A percentile compares a stretch with the other conserved stretches of the same genome.
Conservation (phyloP, 2,329 filamentous ascomycete genomes). For the Arthrobotrys sphaeroides region DNA sequence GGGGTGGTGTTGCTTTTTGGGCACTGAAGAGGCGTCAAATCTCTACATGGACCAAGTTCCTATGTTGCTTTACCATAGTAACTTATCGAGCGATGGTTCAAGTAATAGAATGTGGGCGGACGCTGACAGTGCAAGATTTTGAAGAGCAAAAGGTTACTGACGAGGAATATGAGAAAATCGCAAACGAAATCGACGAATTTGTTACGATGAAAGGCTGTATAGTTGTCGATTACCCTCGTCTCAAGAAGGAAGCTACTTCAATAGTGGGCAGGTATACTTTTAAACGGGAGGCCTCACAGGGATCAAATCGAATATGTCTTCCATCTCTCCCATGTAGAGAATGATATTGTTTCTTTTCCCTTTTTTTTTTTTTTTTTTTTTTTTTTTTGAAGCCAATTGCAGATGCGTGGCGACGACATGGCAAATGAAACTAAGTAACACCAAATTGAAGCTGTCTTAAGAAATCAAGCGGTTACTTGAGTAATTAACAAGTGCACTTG, state of each 20-base stretch:
- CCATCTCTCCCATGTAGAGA: too few species aligned
- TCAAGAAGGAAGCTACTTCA: neutral
- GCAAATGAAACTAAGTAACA: too few species aligned
- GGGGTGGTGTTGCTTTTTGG: slow-evolving; percentile 8
- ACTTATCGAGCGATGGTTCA: slow-evolving; percentile 7
- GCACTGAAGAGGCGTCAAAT: slow-evolving; percentile 24
- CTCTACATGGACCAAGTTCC: slow-evolving; percentile 9
- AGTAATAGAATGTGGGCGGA: neutral
- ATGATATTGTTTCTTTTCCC: too few species aligned
- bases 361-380: too few species aligned
- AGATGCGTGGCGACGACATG: too few species aligned
- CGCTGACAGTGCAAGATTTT: slow-evolving; percentile 19
- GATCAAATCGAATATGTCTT: too few species aligned
- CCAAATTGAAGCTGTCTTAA: too few species aligned
- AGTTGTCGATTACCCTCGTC: slow-evolving; percentile 7
- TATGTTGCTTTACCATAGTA: slow-evolving; percentile 22
- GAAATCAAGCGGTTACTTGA: too few species aligned
- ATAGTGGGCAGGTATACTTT: slow-evolving; percentile 2
- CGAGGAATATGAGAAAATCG: neutral
- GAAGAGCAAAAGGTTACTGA: neutral
- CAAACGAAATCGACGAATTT: neutral
- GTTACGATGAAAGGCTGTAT: slow-evolving; percentile 22
- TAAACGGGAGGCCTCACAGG: too few species aligned
- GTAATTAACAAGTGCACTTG: too few species aligned
- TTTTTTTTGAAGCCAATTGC: too few species aligned